Percentiles rank a stretch among this genome's conserved stretches.
phyloP scores from a whole-genome alignment of 2,329 filamentous ascomycete genomes.

The Exophiala sideris region DNA sequence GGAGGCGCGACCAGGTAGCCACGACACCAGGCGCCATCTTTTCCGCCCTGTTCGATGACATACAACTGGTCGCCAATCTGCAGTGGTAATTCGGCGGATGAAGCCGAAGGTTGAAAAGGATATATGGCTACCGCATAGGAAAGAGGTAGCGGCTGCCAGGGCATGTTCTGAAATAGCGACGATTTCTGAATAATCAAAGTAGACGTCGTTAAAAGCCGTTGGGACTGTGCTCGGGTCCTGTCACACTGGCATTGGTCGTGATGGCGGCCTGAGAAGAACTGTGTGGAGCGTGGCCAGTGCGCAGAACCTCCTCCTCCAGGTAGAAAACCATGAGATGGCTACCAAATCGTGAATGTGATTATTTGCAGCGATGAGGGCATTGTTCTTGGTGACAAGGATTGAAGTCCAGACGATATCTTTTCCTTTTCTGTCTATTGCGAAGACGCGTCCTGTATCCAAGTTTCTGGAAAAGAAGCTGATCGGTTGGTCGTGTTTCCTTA shows the following conservation, averaged over 20 bases:
- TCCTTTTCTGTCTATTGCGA: too few relatives aligned
- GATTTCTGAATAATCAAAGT: background rate
- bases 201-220: conserved; percentile 1
- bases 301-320: conserved; percentile 2
- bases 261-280: conserved; percentile 9
- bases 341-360: too few relatives aligned
- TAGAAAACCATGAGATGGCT: conserved; percentile 15
- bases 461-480: too few relatives aligned
- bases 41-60: conserved; percentile 91
- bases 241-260: conserved; percentile 14
- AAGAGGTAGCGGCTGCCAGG: conserved; percentile 96
- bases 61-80: conserved; percentile 98
- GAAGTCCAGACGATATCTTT: too few relatives aligned
- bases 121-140: conserved; percentile 96
- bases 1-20: conserved; percentile 94
- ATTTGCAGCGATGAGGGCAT: background rate
- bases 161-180: conserved; percentile 56
- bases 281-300: conserved; percentile 21
- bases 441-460: too few relatives aligned
- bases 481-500: too few relatives aligned
- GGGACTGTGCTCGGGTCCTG: conserved; percentile 3
- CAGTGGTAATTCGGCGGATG: conserved; percentile 86
- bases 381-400: too few relatives aligned
- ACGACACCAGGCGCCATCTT: conserved; percentile 83
- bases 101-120: conserved; percentile 76